phyloP scores from a whole-genome alignment of 1,139 yeast species.

The Candida sp. region DNA sequence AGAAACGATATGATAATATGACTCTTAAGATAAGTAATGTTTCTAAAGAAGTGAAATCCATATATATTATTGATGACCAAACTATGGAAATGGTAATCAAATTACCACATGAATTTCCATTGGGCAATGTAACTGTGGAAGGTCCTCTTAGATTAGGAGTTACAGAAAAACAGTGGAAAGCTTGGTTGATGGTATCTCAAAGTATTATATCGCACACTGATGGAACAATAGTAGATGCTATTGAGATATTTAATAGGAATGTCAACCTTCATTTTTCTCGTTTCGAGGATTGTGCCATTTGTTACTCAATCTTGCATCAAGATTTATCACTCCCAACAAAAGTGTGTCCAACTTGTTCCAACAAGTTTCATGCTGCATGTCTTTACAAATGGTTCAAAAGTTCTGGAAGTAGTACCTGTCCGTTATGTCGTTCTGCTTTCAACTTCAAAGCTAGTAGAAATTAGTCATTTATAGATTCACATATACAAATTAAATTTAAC shows the following conservation, averaged over 20 bases:
- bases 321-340: conserved; percentile 91
- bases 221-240: conserved; percentile 79
- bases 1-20: conserved; percentile 49
- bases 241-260: conserved; percentile 78
- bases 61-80: conserved; percentile 84
- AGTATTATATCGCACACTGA: conserved; percentile 69
- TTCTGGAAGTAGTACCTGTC: conserved; percentile 89
- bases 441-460: conserved; percentile 36
- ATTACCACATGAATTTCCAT: conserved; percentile 30
- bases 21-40: conserved; percentile 57
- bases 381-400: conserved; percentile 97
- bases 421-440: conserved; percentile 83
- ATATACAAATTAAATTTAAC: neutral
- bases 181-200: conserved; percentile 92
- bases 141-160: conserved; percentile 87
- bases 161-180: conserved; percentile 90
- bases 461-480: neutral
- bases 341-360: conserved; percentile 84
- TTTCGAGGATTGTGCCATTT: conserved; percentile 95
- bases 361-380: conserved; percentile 97
- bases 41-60: conserved; percentile 69
- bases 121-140: conserved; percentile 47
- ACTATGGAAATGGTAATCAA: conserved; percentile 74
- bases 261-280: conserved; percentile 85
- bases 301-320: conserved; percentile 87